phyloP scores from a whole-genome alignment of 805 yeast genomes.

The Suhomyces emberorum region DNA sequence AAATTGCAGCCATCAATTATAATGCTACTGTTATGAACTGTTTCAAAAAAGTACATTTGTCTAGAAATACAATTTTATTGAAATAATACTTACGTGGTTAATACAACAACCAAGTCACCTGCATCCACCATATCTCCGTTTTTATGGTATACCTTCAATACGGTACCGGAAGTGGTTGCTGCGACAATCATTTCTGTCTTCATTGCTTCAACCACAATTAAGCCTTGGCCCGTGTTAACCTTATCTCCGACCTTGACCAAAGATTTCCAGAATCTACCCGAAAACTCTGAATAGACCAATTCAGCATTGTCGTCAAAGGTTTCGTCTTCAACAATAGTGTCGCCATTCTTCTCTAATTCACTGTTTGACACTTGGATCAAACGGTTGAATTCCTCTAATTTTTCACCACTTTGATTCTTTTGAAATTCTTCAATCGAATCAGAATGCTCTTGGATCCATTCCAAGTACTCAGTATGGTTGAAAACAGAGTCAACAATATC shows the following conservation, averaged over 20 bases:
- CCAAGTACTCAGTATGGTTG: slow-evolving; percentile 73
- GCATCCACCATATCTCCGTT: slow-evolving; percentile 97
- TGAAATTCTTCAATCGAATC: slow-evolving; percentile 70
- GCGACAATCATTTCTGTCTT: slow-evolving; percentile 93
- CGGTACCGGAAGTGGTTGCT: slow-evolving; percentile 70
- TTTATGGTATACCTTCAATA: slow-evolving; percentile 65
- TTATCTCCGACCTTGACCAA: slow-evolving; percentile 73
- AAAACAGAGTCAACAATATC: slow-evolving; percentile 75
- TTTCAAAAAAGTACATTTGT: too few species aligned
- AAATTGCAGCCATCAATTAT: too few species aligned
- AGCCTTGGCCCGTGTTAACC: slow-evolving; percentile 71
- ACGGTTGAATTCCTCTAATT: slow-evolving; percentile 79
- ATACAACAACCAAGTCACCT: slow-evolving; percentile 89
- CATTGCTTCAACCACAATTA: slow-evolving; percentile 95
- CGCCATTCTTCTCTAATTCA: slow-evolving; percentile 58
- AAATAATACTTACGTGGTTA: too few species aligned
- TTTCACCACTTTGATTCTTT: slow-evolving; percentile 70
- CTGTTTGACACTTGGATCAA: slow-evolving; percentile 79
- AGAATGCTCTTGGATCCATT: slow-evolving; percentile 73
- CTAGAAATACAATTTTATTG: too few species aligned
- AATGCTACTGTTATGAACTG: too few species aligned
- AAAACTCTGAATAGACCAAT: slow-evolving; percentile 85
- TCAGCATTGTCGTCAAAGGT: slow-evolving; percentile 75
- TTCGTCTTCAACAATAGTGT: slow-evolving; percentile 44
- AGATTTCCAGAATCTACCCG: slow-evolving; percentile 98